These are phyloP conservation scores for Lactifluus echinatus DNA, from an alignment of 768 basidiomycete genomes.

Conservation along the genomic window DNA sequence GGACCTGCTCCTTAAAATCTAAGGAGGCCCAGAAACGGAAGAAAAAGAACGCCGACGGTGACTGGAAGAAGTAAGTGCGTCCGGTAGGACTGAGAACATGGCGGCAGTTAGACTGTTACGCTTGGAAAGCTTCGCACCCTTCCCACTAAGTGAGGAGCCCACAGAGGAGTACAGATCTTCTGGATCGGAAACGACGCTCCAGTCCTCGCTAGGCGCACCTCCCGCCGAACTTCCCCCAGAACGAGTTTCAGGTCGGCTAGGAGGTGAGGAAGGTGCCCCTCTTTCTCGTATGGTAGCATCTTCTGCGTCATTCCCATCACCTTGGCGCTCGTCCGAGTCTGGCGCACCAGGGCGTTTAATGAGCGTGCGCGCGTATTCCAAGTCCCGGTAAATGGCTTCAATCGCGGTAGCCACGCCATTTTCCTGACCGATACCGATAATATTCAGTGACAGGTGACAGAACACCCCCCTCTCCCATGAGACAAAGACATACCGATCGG, in stretches of 20 bases:
- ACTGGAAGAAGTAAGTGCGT: constrained; percentile 15
- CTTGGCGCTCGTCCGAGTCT: constrained; percentile 11
- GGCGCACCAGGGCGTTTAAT: constrained; percentile 48
- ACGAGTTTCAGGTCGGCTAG: constrained; percentile 16
- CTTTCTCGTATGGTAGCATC: constrained; percentile 29
- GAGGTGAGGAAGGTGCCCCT: constrained; percentile 14
- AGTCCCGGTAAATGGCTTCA: constrained; percentile 91
- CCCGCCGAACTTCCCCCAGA: constrained; percentile 31
- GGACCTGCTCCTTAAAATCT: not conserved
- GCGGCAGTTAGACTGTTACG: constrained; percentile 33
- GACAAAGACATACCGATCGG: constrained; percentile 46
- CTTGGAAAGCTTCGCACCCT: constrained; percentile 27
- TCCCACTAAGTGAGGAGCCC: constrained; percentile 31
- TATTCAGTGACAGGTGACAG: not conserved
- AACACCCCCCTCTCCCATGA: not conserved
- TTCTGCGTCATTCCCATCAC: constrained; percentile 28
- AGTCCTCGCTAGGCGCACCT: constrained; percentile 66
- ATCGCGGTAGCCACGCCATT: constrained; percentile 91
- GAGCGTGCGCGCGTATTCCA: constrained; percentile 87
- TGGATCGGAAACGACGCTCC: constrained; percentile 79
- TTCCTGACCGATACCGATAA: constrained; percentile 45
- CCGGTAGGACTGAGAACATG: constrained; percentile 20
- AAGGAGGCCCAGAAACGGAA: constrained; percentile 10
- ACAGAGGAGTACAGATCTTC: constrained; percentile 53
- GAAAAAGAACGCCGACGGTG: constrained; percentile 16